Conservation (phyloP, 257 asterid species). For the Handroanthus guayacan region DNA sequence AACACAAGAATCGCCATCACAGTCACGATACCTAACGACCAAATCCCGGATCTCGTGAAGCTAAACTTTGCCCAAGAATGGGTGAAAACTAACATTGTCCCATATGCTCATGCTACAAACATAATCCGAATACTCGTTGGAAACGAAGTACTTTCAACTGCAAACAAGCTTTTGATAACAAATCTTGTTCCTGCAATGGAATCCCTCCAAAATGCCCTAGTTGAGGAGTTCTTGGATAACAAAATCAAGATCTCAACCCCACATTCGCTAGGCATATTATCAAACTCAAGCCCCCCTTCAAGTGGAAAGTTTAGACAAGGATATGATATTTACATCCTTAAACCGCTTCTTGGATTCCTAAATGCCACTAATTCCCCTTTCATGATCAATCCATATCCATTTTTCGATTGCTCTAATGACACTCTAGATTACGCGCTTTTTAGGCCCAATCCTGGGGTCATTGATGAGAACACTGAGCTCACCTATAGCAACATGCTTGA, state of each 20-base stretch:
- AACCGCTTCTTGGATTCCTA: conserved; percentile 47
- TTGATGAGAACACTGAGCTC: conserved; percentile 39
- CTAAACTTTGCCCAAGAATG: conserved; percentile 55
- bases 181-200: conserved; percentile 77
- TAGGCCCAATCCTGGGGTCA: conserved; percentile 43
- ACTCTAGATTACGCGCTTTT: conserved; percentile 53
- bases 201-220: conserved; percentile 59
- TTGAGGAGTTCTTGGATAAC: conserved; percentile 42
- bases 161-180: conserved; percentile 47
- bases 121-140: conserved; percentile 70
- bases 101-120: conserved; percentile 52
- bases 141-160: conserved; percentile 66
- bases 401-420: conserved; percentile 39
- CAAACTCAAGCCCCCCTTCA: conserved; percentile 73
- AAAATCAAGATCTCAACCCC: conserved; percentile 68
- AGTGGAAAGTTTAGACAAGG: conserved; percentile 47
- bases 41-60: conserved; percentile 54
- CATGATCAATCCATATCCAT: conserved; percentile 61
- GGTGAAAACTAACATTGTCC: conserved; percentile 54
- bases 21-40: conserved; percentile 56
- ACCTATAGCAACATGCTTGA: conserved; percentile 57
- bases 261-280: conserved; percentile 66
- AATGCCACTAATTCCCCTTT: conserved; percentile 46
- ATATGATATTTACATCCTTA: conserved; percentile 40
- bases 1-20: conserved; percentile 59